These are phyloP conservation scores for Scalesia atractyloides DNA, from an alignment of 129 eudicot species.

Conservation along the genomic window DNA sequence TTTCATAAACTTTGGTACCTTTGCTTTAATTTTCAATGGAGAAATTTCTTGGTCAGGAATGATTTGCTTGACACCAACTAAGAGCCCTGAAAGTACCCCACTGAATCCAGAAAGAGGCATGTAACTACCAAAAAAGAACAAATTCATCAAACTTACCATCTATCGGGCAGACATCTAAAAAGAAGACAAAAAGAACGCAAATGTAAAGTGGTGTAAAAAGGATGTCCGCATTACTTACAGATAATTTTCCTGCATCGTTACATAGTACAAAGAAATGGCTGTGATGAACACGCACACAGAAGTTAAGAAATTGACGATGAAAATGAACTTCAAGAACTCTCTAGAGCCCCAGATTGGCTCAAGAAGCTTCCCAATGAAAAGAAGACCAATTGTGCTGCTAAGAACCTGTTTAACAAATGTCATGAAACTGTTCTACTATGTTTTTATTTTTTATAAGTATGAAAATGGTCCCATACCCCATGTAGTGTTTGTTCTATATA, in stretches of 20 bases:
- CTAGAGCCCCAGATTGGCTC: slow-evolving; percentile 98
- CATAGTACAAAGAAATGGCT: slow-evolving; percentile 80
- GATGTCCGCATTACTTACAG: slow-evolving; percentile 59
- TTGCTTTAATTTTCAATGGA: slow-evolving; percentile 62
- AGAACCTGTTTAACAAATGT: slow-evolving; percentile 55
- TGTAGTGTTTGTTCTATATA: slow-evolving; percentile 79
- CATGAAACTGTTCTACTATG: slow-evolving; percentile 6
- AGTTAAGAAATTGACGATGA: slow-evolving; percentile 83
- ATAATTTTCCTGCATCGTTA: slow-evolving; percentile 69
- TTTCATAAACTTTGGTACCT: slow-evolving; percentile 43
- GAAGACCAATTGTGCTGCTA: slow-evolving; percentile 82
- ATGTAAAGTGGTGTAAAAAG: background rate
- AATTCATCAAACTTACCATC: slow-evolving; percentile 10
- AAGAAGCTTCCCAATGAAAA: slow-evolving; percentile 88
- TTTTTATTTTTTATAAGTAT: background rate
- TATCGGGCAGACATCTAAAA: background rate
- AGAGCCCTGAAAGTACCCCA: slow-evolving; percentile 84
- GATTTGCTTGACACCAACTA: slow-evolving; percentile 90
- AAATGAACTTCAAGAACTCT: slow-evolving; percentile 93
- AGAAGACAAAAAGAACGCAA: slow-evolving; percentile 15
- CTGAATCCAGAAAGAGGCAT: slow-evolving; percentile 96
- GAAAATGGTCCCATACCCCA: slow-evolving; percentile 61
- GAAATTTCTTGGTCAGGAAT: slow-evolving; percentile 91
- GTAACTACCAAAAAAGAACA: slow-evolving; percentile 51
- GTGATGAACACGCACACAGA: slow-evolving; percentile 85